Conservation (phyloP, 1,284 basidiomycete genomes). For the Rhodotorula sp. region DNA sequence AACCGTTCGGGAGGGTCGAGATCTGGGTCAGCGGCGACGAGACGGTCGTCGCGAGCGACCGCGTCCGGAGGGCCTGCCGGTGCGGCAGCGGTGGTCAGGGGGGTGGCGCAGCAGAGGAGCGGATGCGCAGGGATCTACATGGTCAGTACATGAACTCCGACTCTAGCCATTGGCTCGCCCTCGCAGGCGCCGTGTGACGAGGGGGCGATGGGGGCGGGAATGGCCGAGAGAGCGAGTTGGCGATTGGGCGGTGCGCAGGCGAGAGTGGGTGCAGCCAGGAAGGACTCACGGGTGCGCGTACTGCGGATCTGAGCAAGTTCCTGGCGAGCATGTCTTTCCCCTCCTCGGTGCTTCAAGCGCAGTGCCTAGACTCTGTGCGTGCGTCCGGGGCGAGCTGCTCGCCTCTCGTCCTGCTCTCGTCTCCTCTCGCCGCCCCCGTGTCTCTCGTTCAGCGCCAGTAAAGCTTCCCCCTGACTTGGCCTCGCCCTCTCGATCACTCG, state of each 20-base stretch:
- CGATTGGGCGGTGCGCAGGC: conserved; percentile 19
- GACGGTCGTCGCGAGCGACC: conserved; percentile 61
- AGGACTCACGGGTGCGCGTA: conserved; percentile 23
- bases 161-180: too few relatives aligned
- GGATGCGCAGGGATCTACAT: too few relatives aligned
- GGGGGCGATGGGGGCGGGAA: neutral
- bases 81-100: neutral
- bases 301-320: conserved; percentile 13
- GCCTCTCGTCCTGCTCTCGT: too few relatives aligned
- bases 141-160: too few relatives aligned
- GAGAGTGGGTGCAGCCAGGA: too few relatives aligned
- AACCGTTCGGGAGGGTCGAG: conserved; percentile 83
- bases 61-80: conserved; percentile 17
- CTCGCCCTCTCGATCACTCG: too few relatives aligned
- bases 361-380: too few relatives aligned
- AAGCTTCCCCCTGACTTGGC: neutral
- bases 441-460: neutral
- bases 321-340: conserved; percentile 21
- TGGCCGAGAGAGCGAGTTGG: neutral
- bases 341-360: neutral
- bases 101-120: neutral
- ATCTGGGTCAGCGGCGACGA: conserved; percentile 76
- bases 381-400: neutral
- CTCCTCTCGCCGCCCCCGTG: neutral
- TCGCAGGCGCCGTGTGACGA: too few relatives aligned